A percentile compares a stretch with the other conserved stretches of the same genome.
These are phyloP conservation scores for Leccinum broughii DNA, from an alignment of 768 basidiomycete species.

Conservation along the genomic window DNA sequence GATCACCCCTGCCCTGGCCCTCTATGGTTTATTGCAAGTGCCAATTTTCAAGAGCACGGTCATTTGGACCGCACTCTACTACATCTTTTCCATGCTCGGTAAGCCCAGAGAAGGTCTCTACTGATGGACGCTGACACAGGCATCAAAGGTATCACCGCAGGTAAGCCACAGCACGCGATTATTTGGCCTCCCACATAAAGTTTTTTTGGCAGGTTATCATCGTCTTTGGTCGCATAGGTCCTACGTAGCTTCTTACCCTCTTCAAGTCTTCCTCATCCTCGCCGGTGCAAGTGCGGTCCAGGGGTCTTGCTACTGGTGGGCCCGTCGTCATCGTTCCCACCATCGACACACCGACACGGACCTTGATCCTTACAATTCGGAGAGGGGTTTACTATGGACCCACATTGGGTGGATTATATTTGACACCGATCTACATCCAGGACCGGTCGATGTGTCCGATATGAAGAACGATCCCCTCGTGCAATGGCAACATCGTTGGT, in stretches of 20 bases:
- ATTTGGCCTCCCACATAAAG: conserved; percentile 1
- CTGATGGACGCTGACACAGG: conserved; percentile 15
- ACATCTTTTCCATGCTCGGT: conserved; percentile 88
- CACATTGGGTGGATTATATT: conserved; percentile 87
- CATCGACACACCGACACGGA: conserved; percentile 86
- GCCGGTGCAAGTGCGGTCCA: conserved; percentile 84
- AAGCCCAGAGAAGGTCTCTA: conserved; percentile 19
- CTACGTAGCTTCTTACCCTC: conserved; percentile 71
- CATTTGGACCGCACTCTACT: conserved; percentile 67
- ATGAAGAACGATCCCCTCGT: conserved; percentile 67
- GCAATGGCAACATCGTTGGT: conserved; percentile 76
- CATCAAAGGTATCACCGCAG: conserved; percentile 51
- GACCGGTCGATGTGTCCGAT: conserved; percentile 72
- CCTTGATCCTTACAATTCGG: conserved; percentile 81
- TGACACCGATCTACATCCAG: conserved; percentile 70
- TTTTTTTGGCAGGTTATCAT: conserved; percentile 60
- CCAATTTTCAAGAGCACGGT: conserved; percentile 51
- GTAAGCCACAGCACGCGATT: conserved; percentile 24
- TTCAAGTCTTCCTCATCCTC: conserved; percentile 68
- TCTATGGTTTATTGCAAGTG: conserved; percentile 64
- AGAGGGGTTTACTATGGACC: conserved; percentile 75
- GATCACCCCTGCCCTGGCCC: conserved; percentile 66
- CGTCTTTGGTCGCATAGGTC: conserved; percentile 85
- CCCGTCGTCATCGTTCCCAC: conserved; percentile 78
- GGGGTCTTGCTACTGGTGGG: conserved; percentile 89